These are phyloP conservation scores for Thelonectria blattea DNA, from an alignment of 2,329 filamentous ascomycete species.

Conservation along the genomic window DNA sequence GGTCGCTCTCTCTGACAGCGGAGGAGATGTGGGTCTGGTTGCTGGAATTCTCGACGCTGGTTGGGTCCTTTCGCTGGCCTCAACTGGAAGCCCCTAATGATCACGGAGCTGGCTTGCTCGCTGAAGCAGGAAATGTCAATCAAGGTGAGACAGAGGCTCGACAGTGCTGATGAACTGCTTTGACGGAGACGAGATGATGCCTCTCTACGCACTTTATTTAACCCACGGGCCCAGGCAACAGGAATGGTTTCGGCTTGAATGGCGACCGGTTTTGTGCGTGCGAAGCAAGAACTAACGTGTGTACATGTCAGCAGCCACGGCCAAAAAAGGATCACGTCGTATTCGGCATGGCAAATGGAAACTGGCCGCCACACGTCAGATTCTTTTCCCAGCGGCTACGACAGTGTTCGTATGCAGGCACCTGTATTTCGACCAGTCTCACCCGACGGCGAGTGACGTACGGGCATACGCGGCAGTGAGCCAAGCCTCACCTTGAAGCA, in stretches of 20 bases:
- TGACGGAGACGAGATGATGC: background rate
- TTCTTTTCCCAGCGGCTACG: too few species aligned
- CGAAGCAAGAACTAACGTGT: background rate
- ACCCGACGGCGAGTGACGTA: conserved; percentile 25
- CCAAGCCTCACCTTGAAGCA: conserved; percentile 9
- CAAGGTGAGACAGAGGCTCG: conserved; percentile 17
- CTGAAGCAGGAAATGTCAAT: conserved; percentile 9
- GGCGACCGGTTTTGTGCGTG: background rate
- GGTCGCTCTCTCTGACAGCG: conserved; percentile 16
- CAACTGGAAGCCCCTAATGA: background rate
- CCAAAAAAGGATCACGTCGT: conserved; percentile 12
- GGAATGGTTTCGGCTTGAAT: conserved; percentile 1
- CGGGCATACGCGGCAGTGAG: conserved; percentile 26
- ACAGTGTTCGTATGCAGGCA: conserved; percentile 15
- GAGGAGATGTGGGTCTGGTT: background rate
- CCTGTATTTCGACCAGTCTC: conserved; percentile 11
- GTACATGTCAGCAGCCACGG: conserved; percentile 5
- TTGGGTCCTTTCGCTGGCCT: conserved; percentile 15
- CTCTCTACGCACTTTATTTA: conserved; percentile 4
- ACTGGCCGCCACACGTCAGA: background rate
- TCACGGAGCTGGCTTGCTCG: conserved; percentile 10
- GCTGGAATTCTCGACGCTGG: conserved; percentile 24
- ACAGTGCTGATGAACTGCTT: conserved; percentile 6
- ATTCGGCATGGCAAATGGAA: conserved; percentile 16
- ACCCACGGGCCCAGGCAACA: background rate